Base-by-base conservation (phyloP, 2,329 filamentous ascomycete species). In the Cephalotrichum gorgonifer region DNA sequence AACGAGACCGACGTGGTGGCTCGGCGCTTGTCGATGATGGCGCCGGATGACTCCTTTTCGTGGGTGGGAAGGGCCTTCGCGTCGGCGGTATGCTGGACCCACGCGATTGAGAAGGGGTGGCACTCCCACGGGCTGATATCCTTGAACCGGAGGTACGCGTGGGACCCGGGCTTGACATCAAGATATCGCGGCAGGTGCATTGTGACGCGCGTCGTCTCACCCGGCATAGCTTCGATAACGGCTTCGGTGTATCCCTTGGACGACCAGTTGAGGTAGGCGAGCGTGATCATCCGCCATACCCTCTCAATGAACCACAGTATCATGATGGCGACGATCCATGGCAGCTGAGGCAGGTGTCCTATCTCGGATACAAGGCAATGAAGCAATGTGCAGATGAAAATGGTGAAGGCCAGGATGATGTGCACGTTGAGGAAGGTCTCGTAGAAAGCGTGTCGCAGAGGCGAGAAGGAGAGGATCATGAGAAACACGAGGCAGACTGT, bases 401-500 rank as follows among this genome's bases (percentile, higher is more conserved):
- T 71, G 48, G 87, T 61, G 31, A 84, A 64, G 35, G 83, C 88
- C 46, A 95, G 69, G 33, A 86, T 64, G 56, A 95, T 89, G 68
- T 97, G 93, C 27, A 85, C 67, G 62, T 86, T 88, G 57, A 97
- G 76, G 69, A 98, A 98, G 1, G 88, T 94, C 69, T 98, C 93
- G 70, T 98, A 98, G 63, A 95, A 96, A 35, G 90, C 89, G 65
- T 96, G 91, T 53, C 93, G 83, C 47, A 98, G 62, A 0, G 89
- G 85, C 2, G 88, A 91, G 48, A 86, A 70, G 9, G 88, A 84
- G 26, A 84, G 71, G 47, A 95, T 59, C 48, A 86, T 60, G 43
- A 97, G 72, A 42, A 86, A 62, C 38, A 78, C 57, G 61, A 95
- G 77, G 33, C 78, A 74, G 44, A 78, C 62, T 2, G 71, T 76